Percentiles rank a stretch among this genome's conserved stretches.
phyloP scores from a whole-genome alignment of 1,284 basidiomycete genomes.

The Anthracocystis setariae region DNA sequence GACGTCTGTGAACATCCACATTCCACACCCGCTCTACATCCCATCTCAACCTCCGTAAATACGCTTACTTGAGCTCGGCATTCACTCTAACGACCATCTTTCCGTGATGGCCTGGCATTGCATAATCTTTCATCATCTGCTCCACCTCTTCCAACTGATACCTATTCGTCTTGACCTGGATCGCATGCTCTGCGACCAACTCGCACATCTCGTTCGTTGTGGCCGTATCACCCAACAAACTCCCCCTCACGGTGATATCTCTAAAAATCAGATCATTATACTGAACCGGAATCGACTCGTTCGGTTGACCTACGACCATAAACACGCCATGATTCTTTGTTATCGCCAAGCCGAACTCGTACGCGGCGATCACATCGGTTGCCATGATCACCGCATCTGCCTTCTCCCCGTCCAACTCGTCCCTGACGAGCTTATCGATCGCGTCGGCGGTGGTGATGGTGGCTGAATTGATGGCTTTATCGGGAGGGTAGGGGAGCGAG shows the following conservation, averaged over 20 bases:
- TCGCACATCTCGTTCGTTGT: slow-evolving; percentile 51
- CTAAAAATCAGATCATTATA: slow-evolving; percentile 50
- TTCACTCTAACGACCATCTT: slow-evolving; percentile 35
- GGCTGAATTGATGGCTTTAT: slow-evolving; percentile 39
- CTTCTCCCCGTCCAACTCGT: slow-evolving; percentile 27
- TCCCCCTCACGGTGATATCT: slow-evolving; percentile 49
- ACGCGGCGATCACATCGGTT: slow-evolving; percentile 39
- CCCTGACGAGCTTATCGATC: slow-evolving; percentile 13
- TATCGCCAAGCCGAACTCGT: slow-evolving; percentile 38
- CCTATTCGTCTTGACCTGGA: slow-evolving; percentile 40
- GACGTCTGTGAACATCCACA: too few species aligned
- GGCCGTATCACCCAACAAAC: slow-evolving; percentile 45
- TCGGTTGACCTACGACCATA: slow-evolving; percentile 51
- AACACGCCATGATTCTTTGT: slow-evolving; percentile 45
- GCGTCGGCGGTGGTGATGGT: slow-evolving; percentile 10
- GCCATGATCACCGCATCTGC: slow-evolving; percentile 48
- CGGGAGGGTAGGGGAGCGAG: slow-evolving; percentile 38
- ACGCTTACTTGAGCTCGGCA: slow-evolving; percentile 9
- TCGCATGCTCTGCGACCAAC: slow-evolving; percentile 40
- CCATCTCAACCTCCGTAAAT: too few species aligned
- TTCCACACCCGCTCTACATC: too few species aligned
- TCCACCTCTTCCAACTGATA: slow-evolving; percentile 48
- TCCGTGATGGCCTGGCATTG: slow-evolving; percentile 28
- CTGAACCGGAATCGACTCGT: slow-evolving; percentile 44
- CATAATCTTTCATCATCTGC: slow-evolving; percentile 34